Base-by-base conservation (phyloP, 306 rosid species). In the Quercus dentata region DNA sequence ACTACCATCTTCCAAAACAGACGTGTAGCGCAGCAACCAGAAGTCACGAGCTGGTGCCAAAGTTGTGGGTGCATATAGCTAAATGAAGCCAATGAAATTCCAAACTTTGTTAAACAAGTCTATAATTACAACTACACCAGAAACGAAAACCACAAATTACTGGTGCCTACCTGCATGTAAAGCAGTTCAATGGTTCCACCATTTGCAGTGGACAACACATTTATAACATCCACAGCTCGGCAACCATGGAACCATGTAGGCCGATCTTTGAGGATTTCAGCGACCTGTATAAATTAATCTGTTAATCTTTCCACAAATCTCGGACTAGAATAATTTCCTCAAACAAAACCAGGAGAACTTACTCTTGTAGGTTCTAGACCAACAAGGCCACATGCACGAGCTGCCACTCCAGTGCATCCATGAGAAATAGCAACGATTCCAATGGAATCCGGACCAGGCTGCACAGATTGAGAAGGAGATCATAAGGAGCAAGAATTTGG, bases 371-470 rank as follows among this genome's bases (percentile, higher is more conserved):
- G 99, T 80, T 95, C 99, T 12, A 95, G 79, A 85, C 98, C 96
- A 82, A 95, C 99, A 76, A 95, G 99, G 79, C 97, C 99, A 74
- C 99, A 95, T 4, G 99, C 98, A 81, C 99, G 98, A 67, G 99
- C 98, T 23, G 99, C 99, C 83, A 95, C 99, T 84, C 99, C 99
- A 78, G 98, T 78, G 95, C 92, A 89, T 79, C 98, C 96, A 69
- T 93, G 98, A 89, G 99, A 95, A 87, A 95, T 95, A 84, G 98
- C 99, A 91, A 95, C 91, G 97, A 95, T 95, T 95, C 99, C 99
- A 87, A 95, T 93, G 98, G 99, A 95, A 95, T 95, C 99, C 99
- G 99, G 99, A 95, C 99, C 99, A 95, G 99, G 99, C 99, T 95
- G 90, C 90, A 80, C 76, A 74, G 67, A 79, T 75, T 55, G 54